These are phyloP conservation scores for Ananas comosus DNA, from an alignment of 176 grass and related monocot species.

Conservation along the genomic window DNA sequence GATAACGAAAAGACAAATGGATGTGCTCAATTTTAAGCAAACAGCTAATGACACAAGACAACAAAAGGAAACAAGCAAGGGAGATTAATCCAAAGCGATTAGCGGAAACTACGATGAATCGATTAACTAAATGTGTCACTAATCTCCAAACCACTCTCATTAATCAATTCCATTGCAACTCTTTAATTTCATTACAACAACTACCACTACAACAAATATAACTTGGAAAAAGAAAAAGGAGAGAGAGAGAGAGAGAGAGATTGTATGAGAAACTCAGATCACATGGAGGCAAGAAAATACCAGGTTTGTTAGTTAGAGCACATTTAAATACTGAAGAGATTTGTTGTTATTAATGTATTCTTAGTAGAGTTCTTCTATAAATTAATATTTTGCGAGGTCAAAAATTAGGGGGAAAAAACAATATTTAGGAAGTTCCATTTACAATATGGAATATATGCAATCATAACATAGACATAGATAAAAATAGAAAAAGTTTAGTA, in stretches of 20 bases:
- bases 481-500: background rate
- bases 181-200: background rate
- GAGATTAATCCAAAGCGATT: background rate
- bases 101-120: background rate
- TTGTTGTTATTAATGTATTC: background rate
- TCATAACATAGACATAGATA: too few relatives aligned
- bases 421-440: background rate
- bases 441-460: background rate
- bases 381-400: background rate
- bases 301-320: background rate
- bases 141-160: background rate
- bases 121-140: background rate
- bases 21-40: background rate
- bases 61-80: background rate
- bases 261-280: background rate
- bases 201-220: background rate
- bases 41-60: background rate
- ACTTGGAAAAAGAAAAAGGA: background rate
- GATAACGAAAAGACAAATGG: too few relatives aligned
- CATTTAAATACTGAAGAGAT: too few relatives aligned
- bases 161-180: background rate
- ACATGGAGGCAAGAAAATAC: background rate
- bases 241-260: background rate
- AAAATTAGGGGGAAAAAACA: background rate
- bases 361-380: background rate